Base-by-base conservation (phyloP, 2,329 filamentous ascomycete genomes). In the Camptophora hylomeconis region DNA sequence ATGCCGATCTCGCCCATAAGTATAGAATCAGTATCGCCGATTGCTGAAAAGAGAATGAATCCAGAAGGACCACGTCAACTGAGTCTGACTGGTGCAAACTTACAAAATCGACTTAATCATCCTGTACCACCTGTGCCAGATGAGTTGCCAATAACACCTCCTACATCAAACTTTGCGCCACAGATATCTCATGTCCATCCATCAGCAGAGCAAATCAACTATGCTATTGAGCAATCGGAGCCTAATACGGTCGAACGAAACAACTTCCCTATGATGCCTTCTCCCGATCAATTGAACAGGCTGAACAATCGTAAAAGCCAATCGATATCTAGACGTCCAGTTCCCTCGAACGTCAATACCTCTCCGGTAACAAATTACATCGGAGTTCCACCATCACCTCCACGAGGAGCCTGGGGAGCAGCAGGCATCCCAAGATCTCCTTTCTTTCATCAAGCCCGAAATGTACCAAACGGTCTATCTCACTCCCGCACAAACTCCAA, bases 71-170 rank as follows among this genome's bases (percentile, higher is more conserved):
- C 30, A 20, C 22, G 20, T 34, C 36, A 18, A 22, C 13, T 47
- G 11, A 46, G 45, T 5, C 29, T 48, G 25, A 42, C 46, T 3
- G 47, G 47, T 13, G 32, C 43, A 8, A 48, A 49, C 26, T 33
- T 49, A 10, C 47, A 48, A 33, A 44, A 43, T 16, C 42, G 46
- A 5, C 37, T 49, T 13, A 45, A 50, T 29, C 47, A 50, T 33
- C 47, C 46, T 11, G 39, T 47, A n/a, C 48, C 47, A 14, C 47
- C 47, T 24, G 29, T 31, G 5, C 29, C 29, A 10, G 11, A 5
- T 9, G 20, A 33, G 13, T 28, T 20, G 7, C 25, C 31, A 7
- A 24, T 15, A 17, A 24, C 16, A n/a, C 14, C 12, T 18, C 5
- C 17, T 7, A 20, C 26, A 12, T 21, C 20, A 11, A 28, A 28